Evolutionary conservation across 2,329 filamentous ascomycete genomes (phyloP).

Genomic region (Calonectria naviculata): DNA sequence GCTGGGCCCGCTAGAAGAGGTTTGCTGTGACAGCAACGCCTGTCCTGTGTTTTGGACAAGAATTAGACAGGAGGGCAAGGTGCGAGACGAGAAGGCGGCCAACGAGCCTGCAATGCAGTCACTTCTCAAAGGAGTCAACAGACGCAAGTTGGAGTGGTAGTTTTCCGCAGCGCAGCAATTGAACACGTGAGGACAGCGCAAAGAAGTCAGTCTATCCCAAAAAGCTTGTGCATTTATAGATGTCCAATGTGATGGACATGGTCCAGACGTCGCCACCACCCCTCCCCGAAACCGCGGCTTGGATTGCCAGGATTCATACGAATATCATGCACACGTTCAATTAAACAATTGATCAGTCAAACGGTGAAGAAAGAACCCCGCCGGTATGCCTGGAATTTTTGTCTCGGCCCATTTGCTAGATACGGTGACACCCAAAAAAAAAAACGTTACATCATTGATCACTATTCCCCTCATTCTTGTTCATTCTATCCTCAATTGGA

Average conservation of each 20-base stretch:
- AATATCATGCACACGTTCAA: too few species aligned
- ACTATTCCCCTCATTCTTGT: too few species aligned
- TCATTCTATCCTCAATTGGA: too few species aligned
- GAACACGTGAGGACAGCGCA: not conserved
- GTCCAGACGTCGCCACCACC: too few species aligned
- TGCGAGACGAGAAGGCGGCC: conserved; percentile 51
- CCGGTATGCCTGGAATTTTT: too few species aligned
- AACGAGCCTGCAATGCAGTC: conserved; percentile 47
- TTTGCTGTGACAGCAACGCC: conserved; percentile 90
- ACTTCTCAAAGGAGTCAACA: conserved; percentile 42
- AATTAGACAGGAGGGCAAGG: conserved; percentile 68
- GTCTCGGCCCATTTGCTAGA: too few species aligned
- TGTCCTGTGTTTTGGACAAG: conserved; percentile 92
- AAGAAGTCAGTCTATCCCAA: not conserved
- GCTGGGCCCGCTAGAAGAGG: conserved; percentile 77
- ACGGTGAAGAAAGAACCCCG: not conserved
- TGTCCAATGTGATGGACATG: too few species aligned
- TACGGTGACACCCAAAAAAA: too few species aligned
- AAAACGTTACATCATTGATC: too few species aligned
- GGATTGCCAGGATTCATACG: too few species aligned
- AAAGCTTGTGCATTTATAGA: not conserved
- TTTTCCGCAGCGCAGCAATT: not conserved
- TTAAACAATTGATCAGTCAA: too few species aligned
- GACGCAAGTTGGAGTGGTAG: conserved; percentile 47
- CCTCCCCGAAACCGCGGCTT: too few species aligned